Percentiles rank a stretch among this genome's conserved stretches.
Evolutionary conservation across 805 yeast species (phyloP).

Genomic region (Myxozyma neotropica): DNA sequence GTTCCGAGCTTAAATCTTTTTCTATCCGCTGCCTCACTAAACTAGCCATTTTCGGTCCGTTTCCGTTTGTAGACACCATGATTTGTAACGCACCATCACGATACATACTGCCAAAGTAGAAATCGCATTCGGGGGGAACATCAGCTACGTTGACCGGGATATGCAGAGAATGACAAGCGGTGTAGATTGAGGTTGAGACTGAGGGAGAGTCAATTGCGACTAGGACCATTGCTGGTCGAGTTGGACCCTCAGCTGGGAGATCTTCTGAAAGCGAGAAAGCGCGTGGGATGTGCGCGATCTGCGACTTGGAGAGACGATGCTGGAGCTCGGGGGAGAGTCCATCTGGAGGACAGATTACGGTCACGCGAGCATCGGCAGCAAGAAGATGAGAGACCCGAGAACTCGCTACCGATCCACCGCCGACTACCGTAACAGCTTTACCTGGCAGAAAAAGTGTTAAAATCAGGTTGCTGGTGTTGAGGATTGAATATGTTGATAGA

Average conservation of each 20-base stretch:
- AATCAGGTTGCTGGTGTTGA: neutral
- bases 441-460: neutral
- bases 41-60: conserved; percentile 74
- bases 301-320: conserved; percentile 40
- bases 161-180: conserved; percentile 48
- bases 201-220: conserved; percentile 75
- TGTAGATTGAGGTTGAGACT: conserved; percentile 59
- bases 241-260: conserved; percentile 40
- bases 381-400: conserved; percentile 68
- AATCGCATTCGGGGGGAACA: conserved; percentile 80
- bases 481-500: no score
- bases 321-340: conserved; percentile 45
- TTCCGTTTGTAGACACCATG: conserved; percentile 82
- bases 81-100: conserved; percentile 73
- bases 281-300: conserved; percentile 47
- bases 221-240: conserved; percentile 59
- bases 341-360: conserved; percentile 56
- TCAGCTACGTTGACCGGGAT: conserved; percentile 78
- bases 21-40: conserved; percentile 60
- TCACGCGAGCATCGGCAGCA: conserved; percentile 69
- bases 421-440: conserved; percentile 14
- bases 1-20: conserved; percentile 30
- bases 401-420: conserved; percentile 71
- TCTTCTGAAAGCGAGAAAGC: conserved; percentile 24
- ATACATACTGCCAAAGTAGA: conserved; percentile 79